A percentile compares a stretch with the other conserved stretches of the same genome.
Evolutionary conservation across 208 protist species (phyloP).

Genomic region (Tritrichomonas musculus): DNA sequence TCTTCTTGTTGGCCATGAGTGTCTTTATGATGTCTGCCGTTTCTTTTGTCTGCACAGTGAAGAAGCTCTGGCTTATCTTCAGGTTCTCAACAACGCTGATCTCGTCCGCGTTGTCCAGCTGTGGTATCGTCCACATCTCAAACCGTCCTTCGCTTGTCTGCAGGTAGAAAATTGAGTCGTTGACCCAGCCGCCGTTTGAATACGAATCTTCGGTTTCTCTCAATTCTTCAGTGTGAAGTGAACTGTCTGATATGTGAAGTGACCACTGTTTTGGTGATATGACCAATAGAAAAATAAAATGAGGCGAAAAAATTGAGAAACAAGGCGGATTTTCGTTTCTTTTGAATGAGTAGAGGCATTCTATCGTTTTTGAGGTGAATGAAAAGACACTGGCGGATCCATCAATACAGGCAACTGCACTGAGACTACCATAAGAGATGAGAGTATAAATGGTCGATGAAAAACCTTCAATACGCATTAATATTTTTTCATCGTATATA

Average conservation of each 20-base stretch:
- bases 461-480: not conserved
- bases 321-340: not conserved
- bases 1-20: no score
- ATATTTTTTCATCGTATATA: not conserved
- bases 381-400: not conserved
- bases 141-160: no score
- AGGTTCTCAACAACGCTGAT: no score
- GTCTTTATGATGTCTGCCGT: no score
- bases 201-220: not conserved
- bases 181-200: not conserved
- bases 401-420: not conserved
- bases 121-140: no score
- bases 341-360: no score
- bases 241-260: not conserved
- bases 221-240: not conserved
- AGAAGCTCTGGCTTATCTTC: no score
- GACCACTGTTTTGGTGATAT: not conserved
- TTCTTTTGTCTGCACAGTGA: no score
- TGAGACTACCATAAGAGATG: not conserved
- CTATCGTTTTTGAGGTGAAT: no score
- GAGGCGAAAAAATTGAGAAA: not conserved
- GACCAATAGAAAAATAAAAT: not conserved
- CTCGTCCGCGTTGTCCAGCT: no score
- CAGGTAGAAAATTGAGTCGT: no score
- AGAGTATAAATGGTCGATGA: not conserved